phyloP scores from a whole-genome alignment of 139 green algal genomes.

The Choricystis sp. region DNA sequence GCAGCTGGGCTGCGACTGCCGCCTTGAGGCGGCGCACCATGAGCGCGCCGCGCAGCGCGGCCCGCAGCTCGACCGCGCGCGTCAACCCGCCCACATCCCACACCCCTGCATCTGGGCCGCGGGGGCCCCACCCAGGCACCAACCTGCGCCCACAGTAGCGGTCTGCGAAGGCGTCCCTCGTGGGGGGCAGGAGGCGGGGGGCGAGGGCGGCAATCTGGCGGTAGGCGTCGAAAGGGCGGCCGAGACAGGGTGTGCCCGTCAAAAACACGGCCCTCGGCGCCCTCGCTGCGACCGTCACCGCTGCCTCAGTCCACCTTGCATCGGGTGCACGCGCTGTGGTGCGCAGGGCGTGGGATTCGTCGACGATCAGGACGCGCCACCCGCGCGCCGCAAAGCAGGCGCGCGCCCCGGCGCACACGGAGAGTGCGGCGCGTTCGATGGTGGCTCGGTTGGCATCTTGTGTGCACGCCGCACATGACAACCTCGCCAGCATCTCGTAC shows the following conservation, averaged over 20 bases:
- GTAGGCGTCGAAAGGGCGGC: conserved; percentile 53
- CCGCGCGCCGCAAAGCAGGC: neutral
- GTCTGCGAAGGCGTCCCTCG: conserved; percentile 59
- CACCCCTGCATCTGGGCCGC: neutral
- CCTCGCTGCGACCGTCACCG: conserved; percentile 38
- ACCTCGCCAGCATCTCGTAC: conserved; percentile 73
- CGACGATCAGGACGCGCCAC: conserved; percentile 27
- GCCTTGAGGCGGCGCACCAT: conserved; percentile 87
- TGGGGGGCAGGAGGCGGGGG: conserved; percentile 53
- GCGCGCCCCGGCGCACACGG: neutral
- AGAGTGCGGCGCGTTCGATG: neutral
- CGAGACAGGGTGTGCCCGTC: conserved; percentile 58
- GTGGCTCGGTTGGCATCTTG: conserved; percentile 1
- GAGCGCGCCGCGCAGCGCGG: conserved; percentile 43
- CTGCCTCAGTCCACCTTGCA: conserved; percentile 39
- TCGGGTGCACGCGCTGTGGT: conserved; percentile 15
- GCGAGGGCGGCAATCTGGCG: conserved; percentile 56
- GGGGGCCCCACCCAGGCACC: conserved; percentile 11
- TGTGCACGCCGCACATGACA: conserved; percentile 50
- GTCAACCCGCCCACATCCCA: conserved; percentile 5
- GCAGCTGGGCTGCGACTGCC: conserved; percentile 82
- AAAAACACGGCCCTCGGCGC: conserved; percentile 46
- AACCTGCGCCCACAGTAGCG: conserved; percentile 39
- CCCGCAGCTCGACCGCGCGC: conserved; percentile 64
- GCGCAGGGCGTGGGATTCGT: conserved; percentile 54